Conservation (phyloP, 2,329 filamentous ascomycete species). For the Xylaria sp. region DNA sequence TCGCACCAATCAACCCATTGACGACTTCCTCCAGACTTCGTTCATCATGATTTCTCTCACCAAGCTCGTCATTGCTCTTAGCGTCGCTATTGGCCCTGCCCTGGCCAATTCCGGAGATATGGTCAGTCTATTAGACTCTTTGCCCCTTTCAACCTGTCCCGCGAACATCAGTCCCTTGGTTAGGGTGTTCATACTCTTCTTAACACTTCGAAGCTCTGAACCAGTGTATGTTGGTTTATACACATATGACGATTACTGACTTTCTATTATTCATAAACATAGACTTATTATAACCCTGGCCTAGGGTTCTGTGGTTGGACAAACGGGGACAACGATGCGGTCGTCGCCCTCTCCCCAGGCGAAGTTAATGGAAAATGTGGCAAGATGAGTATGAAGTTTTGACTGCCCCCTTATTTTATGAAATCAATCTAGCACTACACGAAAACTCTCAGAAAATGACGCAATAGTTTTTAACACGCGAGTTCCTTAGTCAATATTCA, state of each 20-base stretch:
- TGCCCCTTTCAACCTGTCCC: too few relatives aligned
- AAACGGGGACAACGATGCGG: constrained; percentile 37
- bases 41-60: constrained; percentile 23
- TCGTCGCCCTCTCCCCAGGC: constrained; percentile 44
- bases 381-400: constrained; percentile 28
- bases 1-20: not conserved
- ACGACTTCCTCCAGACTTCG: not conserved
- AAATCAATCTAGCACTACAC: not conserved
- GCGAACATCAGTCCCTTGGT: too few relatives aligned
- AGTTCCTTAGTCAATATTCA: constrained; percentile 39
- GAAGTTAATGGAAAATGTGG: constrained; percentile 44
- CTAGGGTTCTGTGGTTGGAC: constrained; percentile 43
- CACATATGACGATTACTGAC: too few relatives aligned
- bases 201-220: too few relatives aligned
- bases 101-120: constrained; percentile 43
- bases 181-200: too few relatives aligned
- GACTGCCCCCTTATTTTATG: too few relatives aligned
- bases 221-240: too few relatives aligned
- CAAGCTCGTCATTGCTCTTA: constrained; percentile 36
- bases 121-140: constrained; percentile 4
- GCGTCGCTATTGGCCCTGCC: constrained; percentile 31
- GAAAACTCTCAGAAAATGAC: not conserved
- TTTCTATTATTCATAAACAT: too few relatives aligned
- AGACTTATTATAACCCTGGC: constrained; percentile 42
- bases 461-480: not conserved